These are phyloP conservation scores for Blastocystis sp. DNA, from an alignment of 352 stramenopile genomes.

Conservation along the genomic window DNA sequence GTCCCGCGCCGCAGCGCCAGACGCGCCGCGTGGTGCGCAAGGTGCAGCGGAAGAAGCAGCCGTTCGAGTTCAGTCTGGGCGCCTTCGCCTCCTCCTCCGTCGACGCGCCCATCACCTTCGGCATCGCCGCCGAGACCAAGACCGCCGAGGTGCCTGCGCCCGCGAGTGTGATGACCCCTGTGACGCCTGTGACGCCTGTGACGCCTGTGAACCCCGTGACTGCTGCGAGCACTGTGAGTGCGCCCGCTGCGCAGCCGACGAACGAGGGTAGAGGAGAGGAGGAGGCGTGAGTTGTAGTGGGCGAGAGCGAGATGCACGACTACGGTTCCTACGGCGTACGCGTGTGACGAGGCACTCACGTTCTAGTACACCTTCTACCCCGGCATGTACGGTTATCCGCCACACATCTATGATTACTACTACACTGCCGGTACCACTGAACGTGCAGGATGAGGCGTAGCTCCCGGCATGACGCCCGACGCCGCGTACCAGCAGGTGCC, in stretches of 20 bases:
- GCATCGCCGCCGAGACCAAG: neutral
- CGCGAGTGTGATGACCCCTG: neutral
- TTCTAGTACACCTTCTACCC: constrained; percentile 53
- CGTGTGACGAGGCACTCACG: neutral
- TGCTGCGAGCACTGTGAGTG: too few species aligned
- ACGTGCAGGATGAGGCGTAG: neutral
- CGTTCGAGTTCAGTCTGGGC: constrained; percentile 38
- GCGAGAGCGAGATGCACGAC: constrained; percentile 47
- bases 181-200: neutral
- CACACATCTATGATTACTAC: neutral
- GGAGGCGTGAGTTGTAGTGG: neutral
- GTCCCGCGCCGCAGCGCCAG: neutral
- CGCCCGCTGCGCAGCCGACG: neutral
- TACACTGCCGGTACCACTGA: neutral
- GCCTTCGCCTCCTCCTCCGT: neutral
- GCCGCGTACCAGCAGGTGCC: constrained; percentile 6
- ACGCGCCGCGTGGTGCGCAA: constrained; percentile 41
- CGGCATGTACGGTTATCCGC: neutral
- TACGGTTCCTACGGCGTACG: constrained; percentile 2
- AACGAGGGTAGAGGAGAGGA: neutral
- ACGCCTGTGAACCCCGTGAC: neutral
- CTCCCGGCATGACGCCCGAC: constrained; percentile 30
- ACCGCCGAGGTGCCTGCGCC: neutral
- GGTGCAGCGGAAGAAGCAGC: constrained; percentile 36
- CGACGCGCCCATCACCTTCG: neutral